phyloP scores from a whole-genome alignment of 2,329 filamentous ascomycete genomes.

The Aspergillus nomiae region DNA sequence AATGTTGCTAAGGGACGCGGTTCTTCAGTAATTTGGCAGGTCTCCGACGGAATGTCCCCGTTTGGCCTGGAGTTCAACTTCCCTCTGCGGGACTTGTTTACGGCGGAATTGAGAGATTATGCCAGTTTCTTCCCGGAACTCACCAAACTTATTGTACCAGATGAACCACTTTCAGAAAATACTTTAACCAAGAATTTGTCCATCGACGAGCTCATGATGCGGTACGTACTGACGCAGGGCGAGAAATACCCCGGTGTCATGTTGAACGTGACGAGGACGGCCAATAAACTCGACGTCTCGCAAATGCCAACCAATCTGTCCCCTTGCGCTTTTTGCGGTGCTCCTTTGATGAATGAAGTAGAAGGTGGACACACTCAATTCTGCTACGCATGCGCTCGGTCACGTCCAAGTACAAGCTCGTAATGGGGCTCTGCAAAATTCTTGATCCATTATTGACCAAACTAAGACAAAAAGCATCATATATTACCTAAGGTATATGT shows the following conservation, averaged over 20 bases:
- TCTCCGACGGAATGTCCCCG: slow-evolving; percentile 71
- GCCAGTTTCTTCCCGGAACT: slow-evolving; percentile 57
- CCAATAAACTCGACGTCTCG: slow-evolving; percentile 69
- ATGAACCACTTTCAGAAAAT: slow-evolving; percentile 39
- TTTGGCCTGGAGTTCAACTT: slow-evolving; percentile 68
- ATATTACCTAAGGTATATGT: background rate
- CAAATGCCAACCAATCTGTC: slow-evolving; percentile 32
- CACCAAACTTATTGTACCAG: slow-evolving; percentile 48
- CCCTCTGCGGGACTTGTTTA: slow-evolving; percentile 81
- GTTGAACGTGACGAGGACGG: slow-evolving; percentile 90
- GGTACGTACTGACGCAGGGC: slow-evolving; percentile 87
- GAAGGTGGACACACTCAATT: slow-evolving; percentile 52
- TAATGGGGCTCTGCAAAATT: slow-evolving; percentile 18
- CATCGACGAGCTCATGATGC: slow-evolving; percentile 86
- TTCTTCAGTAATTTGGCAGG: slow-evolving; percentile 77
- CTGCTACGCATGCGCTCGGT: slow-evolving; percentile 50
- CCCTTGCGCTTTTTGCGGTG: slow-evolving; percentile 68
- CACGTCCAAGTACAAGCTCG: slow-evolving; percentile 31
- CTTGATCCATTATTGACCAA: slow-evolving; percentile 1
- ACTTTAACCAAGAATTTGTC: slow-evolving; percentile 62
- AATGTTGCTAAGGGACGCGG: slow-evolving; percentile 92
- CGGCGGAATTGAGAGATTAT: slow-evolving; percentile 75
- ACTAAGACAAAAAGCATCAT: background rate
- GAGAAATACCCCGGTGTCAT: slow-evolving; percentile 87
- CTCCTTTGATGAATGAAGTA: slow-evolving; percentile 62